Conservation (phyloP, 2,329 filamentous ascomycete species). For the Aureobasidium musti region DNA sequence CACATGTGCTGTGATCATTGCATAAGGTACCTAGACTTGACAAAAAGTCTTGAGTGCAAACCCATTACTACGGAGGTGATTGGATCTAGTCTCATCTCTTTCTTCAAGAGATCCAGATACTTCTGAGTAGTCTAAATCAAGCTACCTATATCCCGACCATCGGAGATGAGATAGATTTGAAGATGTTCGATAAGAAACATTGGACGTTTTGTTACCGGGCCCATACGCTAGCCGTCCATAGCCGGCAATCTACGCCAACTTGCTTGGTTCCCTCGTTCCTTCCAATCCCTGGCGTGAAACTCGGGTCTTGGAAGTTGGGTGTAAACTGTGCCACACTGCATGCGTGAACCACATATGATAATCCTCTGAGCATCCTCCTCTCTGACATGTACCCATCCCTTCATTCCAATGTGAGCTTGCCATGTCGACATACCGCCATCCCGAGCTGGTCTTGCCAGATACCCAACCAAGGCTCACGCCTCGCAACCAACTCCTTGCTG, state of each 20-base stretch:
- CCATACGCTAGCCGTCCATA: background rate
- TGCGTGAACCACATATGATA: background rate
- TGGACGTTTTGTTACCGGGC: background rate
- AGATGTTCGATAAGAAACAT: background rate
- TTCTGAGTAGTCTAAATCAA: no score
- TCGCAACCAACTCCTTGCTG: constrained; percentile 1
- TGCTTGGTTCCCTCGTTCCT: constrained; percentile 4
- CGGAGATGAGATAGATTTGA: background rate
- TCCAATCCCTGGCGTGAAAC: background rate
- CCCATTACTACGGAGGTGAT: no score
- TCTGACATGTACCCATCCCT: background rate
- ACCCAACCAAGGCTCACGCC: background rate
- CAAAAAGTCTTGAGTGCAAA: background rate
- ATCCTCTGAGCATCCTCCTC: background rate
- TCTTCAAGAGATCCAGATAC: no score
- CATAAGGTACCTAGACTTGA: background rate
- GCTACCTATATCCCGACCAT: background rate
- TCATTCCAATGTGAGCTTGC: constrained; percentile 4
- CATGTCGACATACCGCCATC: constrained; percentile 10
- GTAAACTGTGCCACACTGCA: constrained; percentile 18
- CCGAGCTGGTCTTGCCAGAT: background rate
- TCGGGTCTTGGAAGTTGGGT: no score
- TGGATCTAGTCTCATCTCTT: no score
- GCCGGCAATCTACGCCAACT: constrained; percentile 1
- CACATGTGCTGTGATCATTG: no score